Evolutionary conservation across 441 rosid genomes (phyloP).

Genomic region (Geranium incanum): DNA sequence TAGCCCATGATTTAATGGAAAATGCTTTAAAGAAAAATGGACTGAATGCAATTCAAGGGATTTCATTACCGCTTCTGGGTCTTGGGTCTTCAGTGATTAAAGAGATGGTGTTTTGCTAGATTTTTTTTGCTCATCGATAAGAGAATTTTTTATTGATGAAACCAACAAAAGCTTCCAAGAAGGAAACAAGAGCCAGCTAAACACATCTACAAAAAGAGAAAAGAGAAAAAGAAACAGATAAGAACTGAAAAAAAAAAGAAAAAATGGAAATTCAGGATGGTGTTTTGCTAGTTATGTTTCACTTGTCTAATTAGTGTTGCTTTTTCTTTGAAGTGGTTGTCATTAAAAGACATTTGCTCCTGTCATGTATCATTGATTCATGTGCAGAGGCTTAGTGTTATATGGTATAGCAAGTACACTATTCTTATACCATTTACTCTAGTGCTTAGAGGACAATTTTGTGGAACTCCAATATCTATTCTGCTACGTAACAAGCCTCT

Average conservation of each 20-base stretch:
- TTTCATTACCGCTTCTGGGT: neutral
- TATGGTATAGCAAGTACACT: neutral
- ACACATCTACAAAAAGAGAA: too few species aligned
- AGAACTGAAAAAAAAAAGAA: too few species aligned
- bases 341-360: neutral
- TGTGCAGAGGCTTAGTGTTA: neutral
- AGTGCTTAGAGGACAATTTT: neutral
- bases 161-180: too few species aligned
- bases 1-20: neutral
- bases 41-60: neutral
- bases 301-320: neutral
- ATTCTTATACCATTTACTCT: constrained; percentile 1
- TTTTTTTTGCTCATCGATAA: too few species aligned
- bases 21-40: neutral
- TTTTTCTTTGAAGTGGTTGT: neutral
- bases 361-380: neutral
- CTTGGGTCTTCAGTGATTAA: neutral
- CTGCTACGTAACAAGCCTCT: neutral
- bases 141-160: too few species aligned
- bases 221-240: too few species aligned
- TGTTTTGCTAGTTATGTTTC: neutral
- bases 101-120: neutral
- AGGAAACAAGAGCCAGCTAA: too few species aligned
- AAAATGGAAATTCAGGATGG: neutral
- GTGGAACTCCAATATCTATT: neutral